These are phyloP conservation scores for Neocatenulostroma microsporum DNA, from an alignment of 2,329 filamentous ascomycete genomes.

Conservation along the genomic window DNA sequence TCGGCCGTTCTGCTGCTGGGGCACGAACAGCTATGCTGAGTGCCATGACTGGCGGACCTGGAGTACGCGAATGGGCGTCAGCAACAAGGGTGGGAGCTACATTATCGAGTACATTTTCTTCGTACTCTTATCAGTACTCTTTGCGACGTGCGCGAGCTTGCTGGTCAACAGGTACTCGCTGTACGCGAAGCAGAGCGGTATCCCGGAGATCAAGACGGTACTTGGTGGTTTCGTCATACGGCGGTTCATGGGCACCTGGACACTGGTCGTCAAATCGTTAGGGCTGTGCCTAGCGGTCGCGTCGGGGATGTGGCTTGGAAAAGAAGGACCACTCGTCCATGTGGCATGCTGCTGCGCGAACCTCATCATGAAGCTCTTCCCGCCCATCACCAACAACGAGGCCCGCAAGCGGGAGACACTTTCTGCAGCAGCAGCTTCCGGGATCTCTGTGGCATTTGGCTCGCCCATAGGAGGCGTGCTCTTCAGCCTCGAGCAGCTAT, in stretches of 20 bases:
- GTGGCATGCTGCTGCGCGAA: conserved; percentile 94
- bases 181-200: conserved; percentile 89
- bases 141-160: conserved; percentile 68
- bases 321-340: conserved; percentile 95
- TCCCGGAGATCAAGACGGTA: conserved; percentile 94
- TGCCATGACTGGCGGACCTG: conserved; percentile 85
- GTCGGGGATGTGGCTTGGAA: conserved; percentile 86
- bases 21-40: conserved; percentile 69
- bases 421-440: conserved; percentile 85
- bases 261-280: conserved; percentile 74
- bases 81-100: conserved; percentile 62
- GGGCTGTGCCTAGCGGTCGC: conserved; percentile 82
- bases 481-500: conserved; percentile 90
- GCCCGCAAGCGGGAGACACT: conserved; percentile 87
- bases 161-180: conserved; percentile 77
- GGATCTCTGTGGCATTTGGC: conserved; percentile 89
- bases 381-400: conserved; percentile 90
- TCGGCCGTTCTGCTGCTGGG: conserved; percentile 86
- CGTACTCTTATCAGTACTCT: conserved; percentile 73
- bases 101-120: conserved; percentile 84
- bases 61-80: conserved; percentile 64
- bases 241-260: conserved; percentile 85
- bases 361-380: conserved; percentile 85
- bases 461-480: conserved; percentile 83
- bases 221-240: conserved; percentile 96